Evolutionary conservation across 2,329 filamentous ascomycete species (phyloP), one percentile per base, ranked within the genome.

Genomic region (Penicillium sp.): DNA sequence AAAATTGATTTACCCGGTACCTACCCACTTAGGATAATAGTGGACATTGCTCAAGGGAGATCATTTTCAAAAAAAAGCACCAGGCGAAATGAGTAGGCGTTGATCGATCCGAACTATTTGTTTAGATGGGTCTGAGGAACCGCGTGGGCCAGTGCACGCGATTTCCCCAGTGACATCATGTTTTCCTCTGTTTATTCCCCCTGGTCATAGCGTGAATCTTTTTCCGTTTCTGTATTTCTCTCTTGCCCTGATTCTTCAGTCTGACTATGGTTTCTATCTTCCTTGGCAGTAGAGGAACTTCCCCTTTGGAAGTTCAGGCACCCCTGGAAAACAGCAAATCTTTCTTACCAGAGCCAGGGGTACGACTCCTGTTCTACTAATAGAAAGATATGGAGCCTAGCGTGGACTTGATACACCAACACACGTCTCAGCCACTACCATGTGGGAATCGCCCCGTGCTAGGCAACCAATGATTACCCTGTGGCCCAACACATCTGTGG

Each of bases 81-180:
- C 42, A 39, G 45, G 39, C 37, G 54, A 61, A 60, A 64, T 58
- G 61, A 60, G 56, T 42, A 57, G 57, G 54, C 27, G 39, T 33
- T 52, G 44, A 55, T 37, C 51, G 55, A 61, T 57, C 33, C n/a
- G 55, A 53, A 55, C 55, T 64, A 63, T 58, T 61, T 57, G 42
- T 29, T 60, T 35, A 8, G 7, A 60, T 57, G 55, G 62, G 57
- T 51, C 55, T 21, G 45, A 16, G 29, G 31, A 49, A 35, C 31
- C 19, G n/a, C 19, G 19, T 39, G 33, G 62, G 62, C 58, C 63
- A 65, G 49, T 63, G 63, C 60, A 56, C 61, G 39, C 39, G 59
- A 61, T 63, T 66, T 63, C 64, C 64, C 63, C 59, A 60, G 63
- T 65, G 64, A 65, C 64, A 66, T 66, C 64, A 65, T 57, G 47